Base-by-base conservation (phyloP, 768 basidiomycete species). In the Mycena crocata region DNA sequence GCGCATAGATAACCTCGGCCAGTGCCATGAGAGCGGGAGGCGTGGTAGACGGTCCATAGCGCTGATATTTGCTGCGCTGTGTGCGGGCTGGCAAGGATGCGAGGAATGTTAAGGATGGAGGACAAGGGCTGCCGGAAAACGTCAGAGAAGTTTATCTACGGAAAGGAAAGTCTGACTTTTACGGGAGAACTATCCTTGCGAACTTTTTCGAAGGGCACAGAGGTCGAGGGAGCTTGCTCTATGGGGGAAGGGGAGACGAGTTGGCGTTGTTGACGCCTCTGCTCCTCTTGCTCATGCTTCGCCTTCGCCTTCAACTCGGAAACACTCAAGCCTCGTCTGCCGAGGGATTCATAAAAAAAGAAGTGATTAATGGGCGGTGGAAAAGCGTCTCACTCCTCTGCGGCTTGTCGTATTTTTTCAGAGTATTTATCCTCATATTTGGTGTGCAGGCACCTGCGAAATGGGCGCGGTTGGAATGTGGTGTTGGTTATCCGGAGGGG, bases 11-110 rank as follows among this genome's bases (percentile, higher is more conserved):
- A 95, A 13, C 93, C 94, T 37, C 92, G 89, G 19, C 93, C 92
- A 0, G 94, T 93, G 1, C 94, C 90, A 13, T 87, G 84, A 1
- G 93, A 91, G 32, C 93, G 89, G 5, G 92, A 89, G 17, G 88
- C 85, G 75, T 99, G 96, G 74, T 96, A 98, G 0, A 93, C 86
- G 4, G 89, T 93, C 97, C 97, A 99, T 0, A 98, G 84, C 0
- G 90, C 85, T 5, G 90, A 86, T 71, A 99, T 86, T 74, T 94
- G 92, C 13, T 87, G 86, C 7, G 89, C 60, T 3, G 92, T 90
- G 75, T 94, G 93, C 1, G 92, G 87, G 13, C 86, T 85, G 28
- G 86, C 81, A 62, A 93, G 72, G 26, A 96, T 78, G 57, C 89
- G 87, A 23, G 88, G 80, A 15, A 96, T 76, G 77, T 98, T 95